phyloP scores from a whole-genome alignment of 192 early-diverging fungal species.

The Coemansia sp. region DNA sequence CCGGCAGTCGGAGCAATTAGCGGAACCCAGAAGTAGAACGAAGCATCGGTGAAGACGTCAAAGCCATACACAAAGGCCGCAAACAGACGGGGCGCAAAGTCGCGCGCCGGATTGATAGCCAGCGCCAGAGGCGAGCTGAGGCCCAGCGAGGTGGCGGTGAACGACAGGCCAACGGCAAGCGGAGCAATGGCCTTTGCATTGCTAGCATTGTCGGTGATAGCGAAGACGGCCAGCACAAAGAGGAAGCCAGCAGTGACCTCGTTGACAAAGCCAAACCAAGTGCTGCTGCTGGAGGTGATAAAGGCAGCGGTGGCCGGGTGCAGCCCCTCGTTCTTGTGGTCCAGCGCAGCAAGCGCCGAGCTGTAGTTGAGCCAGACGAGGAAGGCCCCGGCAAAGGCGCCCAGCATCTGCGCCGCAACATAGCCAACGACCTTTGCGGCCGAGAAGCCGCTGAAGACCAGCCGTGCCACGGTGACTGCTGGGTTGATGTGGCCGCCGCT shows the following conservation, averaged over 20 bases:
- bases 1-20: constrained; percentile 63
- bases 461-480: constrained; percentile 45
- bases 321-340: constrained; percentile 26
- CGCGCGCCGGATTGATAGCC: constrained; percentile 72
- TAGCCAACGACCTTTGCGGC: constrained; percentile 38
- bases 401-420: constrained; percentile 50
- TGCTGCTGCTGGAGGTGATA: constrained; percentile 22
- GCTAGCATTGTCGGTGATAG: constrained; percentile 58
- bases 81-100: constrained; percentile 74
- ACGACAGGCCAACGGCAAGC: constrained; percentile 58
- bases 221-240: constrained; percentile 60
- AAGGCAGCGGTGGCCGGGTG: constrained; percentile 39
- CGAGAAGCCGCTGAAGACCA: constrained; percentile 46
- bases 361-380: constrained; percentile 47
- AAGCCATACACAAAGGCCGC: constrained; percentile 62
- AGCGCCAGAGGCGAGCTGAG: constrained; percentile 59
- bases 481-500: constrained; percentile 57
- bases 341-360: constrained; percentile 22
- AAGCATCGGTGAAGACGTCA: constrained; percentile 58
- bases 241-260: constrained; percentile 65
- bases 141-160: constrained; percentile 56
- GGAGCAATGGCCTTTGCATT: constrained; percentile 49
- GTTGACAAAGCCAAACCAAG: constrained; percentile 26
- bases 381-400: constrained; percentile 51
- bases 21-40: constrained; percentile 71